Percentiles rank a stretch among this genome's conserved stretches.
Conservation (phyloP, 2,329 filamentous ascomycete species). For the Trichoderma sp. region DNA sequence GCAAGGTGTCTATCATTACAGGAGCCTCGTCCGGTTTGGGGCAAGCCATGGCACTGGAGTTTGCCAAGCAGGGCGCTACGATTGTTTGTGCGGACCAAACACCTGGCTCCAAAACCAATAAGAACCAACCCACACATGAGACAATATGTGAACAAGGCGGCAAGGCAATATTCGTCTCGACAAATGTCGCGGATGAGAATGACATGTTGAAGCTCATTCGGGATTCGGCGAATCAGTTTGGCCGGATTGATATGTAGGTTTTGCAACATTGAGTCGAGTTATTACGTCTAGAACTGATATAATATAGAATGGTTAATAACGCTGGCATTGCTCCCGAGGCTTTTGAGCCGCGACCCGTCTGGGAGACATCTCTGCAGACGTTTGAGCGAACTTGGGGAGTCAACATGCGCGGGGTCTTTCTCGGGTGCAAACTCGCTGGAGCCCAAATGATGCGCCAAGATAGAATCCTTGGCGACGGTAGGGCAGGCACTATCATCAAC, state of each 20-base stretch:
- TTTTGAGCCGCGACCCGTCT: background rate
- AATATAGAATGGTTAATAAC: background rate
- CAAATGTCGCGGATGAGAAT: background rate
- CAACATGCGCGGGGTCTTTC: background rate
- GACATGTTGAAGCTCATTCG: background rate
- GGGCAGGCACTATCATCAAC: background rate
- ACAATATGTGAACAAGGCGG: background rate
- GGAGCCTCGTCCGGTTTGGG: conserved; percentile 3
- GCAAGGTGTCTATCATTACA: conserved; percentile 1
- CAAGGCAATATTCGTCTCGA: background rate
- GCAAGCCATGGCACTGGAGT: background rate
- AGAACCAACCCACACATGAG: background rate
- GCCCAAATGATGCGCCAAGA: background rate
- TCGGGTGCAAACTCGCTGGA: background rate
- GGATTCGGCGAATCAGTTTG: background rate
- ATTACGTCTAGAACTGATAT: background rate
- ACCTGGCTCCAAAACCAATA: background rate
- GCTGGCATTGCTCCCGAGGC: background rate
- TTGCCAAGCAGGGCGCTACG: conserved; percentile 1
- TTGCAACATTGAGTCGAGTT: too few relatives aligned
- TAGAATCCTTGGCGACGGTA: background rate
- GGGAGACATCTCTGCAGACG: background rate
- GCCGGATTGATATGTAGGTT: background rate
- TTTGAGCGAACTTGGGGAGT: background rate
- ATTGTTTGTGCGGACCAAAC: background rate